phyloP scores from a whole-genome alignment of 2,329 filamentous ascomycete species.

The Botrytis deweyae region DNA sequence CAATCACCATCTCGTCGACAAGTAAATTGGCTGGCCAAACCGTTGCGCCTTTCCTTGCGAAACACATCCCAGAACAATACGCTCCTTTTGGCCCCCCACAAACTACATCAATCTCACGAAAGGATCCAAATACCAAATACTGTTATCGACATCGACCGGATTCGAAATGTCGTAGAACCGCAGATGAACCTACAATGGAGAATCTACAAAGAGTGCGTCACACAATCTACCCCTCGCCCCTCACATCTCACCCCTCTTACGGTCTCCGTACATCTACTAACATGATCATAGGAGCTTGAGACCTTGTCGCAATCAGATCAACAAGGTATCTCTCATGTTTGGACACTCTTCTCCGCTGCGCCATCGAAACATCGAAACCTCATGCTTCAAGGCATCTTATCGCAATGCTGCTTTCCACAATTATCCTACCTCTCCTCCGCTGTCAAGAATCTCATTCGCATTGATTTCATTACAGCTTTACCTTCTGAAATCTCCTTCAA shows the following conservation, averaged over 20 bases:
- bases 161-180: constrained; percentile 86
- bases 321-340: constrained; percentile 94
- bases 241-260: not conserved
- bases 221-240: not conserved
- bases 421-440: constrained; percentile 88
- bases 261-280: not conserved
- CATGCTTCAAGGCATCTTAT: constrained; percentile 94
- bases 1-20: constrained; percentile 34
- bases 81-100: constrained; percentile 65
- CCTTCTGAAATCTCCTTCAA: constrained; percentile 91
- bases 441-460: constrained; percentile 92
- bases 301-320: constrained; percentile 80
- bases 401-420: constrained; percentile 96
- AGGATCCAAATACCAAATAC: constrained; percentile 78
- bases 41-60: constrained; percentile 71
- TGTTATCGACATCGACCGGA: constrained; percentile 96
- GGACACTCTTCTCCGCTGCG: constrained; percentile 95
- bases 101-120: constrained; percentile 42
- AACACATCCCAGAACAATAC: constrained; percentile 88
- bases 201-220: constrained; percentile 77
- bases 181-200: constrained; percentile 95
- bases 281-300: constrained; percentile 66
- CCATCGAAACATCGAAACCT: constrained; percentile 91
- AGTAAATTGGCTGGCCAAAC: constrained; percentile 37
- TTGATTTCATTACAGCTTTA: constrained; percentile 89